phyloP scores from a whole-genome alignment of 2,329 filamentous ascomycete genomes.

The Apiospora kogelbergensis region DNA sequence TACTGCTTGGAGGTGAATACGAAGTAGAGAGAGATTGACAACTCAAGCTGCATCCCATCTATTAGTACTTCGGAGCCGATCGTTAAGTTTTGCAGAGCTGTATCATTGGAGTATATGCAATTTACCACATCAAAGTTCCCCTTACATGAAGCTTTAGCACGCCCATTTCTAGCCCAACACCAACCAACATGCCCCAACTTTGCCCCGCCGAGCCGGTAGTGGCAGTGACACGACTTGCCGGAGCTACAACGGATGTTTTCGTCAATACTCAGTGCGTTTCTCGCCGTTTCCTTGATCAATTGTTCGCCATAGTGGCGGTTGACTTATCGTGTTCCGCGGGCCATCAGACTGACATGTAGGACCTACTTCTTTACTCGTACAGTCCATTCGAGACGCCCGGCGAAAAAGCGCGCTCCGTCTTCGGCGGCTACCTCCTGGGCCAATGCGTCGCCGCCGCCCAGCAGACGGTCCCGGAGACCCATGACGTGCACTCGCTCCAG shows the following conservation, averaged over 20 bases:
- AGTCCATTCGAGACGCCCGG: slow-evolving; percentile 11
- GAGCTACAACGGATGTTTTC: background rate
- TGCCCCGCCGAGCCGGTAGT: slow-evolving; percentile 1
- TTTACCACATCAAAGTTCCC: background rate
- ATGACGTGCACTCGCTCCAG: slow-evolving; percentile 14
- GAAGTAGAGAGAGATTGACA: background rate
- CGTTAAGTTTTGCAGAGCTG: background rate
- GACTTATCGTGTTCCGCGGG: background rate
- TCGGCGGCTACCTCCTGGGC: slow-evolving; percentile 14
- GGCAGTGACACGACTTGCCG: background rate
- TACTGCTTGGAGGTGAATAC: background rate
- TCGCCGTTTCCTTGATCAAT: background rate
- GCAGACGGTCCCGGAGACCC: slow-evolving; percentile 12
- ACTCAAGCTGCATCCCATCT: background rate
- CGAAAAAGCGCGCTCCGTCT: slow-evolving; percentile 9
- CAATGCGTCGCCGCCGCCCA: slow-evolving; percentile 15
- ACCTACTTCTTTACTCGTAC: background rate
- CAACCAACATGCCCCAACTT: background rate
- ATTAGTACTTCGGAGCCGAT: background rate
- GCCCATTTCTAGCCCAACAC: background rate
- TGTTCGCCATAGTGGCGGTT: too few relatives aligned
- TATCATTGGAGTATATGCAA: background rate
- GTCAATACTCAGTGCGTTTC: background rate
- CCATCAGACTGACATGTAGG: background rate
- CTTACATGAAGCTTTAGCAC: background rate